Evolutionary conservation across 139 green algal genomes (phyloP).

Genomic region (Tetratostichococcus sp.): DNA sequence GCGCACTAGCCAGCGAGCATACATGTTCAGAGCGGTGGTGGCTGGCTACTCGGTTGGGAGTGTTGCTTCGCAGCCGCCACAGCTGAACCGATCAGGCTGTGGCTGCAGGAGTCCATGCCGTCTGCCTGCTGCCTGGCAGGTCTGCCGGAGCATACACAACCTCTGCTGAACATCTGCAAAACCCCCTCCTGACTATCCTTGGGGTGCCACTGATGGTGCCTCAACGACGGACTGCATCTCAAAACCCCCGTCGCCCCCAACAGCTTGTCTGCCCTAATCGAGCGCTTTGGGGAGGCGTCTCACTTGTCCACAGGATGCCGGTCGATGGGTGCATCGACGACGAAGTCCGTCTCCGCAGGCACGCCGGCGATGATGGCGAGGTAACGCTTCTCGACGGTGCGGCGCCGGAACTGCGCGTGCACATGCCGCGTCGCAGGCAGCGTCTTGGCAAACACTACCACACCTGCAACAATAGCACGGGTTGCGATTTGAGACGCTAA

Average conservation of each 20-base stretch:
- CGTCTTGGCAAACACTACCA: neutral
- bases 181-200: too few relatives aligned
- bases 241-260: neutral
- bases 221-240: too few relatives aligned
- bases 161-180: too few relatives aligned
- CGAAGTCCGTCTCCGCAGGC: slow-evolving; percentile 22
- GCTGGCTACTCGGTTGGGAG: too few relatives aligned
- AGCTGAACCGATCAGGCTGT: too few relatives aligned
- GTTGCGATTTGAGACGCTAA: too few relatives aligned
- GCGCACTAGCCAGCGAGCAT: neutral
- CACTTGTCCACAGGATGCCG: slow-evolving; percentile 41
- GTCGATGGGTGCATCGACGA: slow-evolving; percentile 58
- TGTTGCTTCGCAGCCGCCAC: too few relatives aligned
- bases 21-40: neutral
- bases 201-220: too few relatives aligned
- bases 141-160: too few relatives aligned
- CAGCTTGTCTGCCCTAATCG: neutral
- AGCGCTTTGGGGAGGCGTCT: neutral
- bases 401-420: slow-evolving; percentile 11
- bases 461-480: neutral
- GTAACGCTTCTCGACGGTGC: slow-evolving; percentile 64
- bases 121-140: too few relatives aligned
- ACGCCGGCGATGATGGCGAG: slow-evolving; percentile 57
- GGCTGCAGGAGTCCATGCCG: too few relatives aligned
- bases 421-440: neutral